phyloP scores from a whole-genome alignment of 371 early-diverging fungal genomes.

The Rhizopus stolonifer region DNA sequence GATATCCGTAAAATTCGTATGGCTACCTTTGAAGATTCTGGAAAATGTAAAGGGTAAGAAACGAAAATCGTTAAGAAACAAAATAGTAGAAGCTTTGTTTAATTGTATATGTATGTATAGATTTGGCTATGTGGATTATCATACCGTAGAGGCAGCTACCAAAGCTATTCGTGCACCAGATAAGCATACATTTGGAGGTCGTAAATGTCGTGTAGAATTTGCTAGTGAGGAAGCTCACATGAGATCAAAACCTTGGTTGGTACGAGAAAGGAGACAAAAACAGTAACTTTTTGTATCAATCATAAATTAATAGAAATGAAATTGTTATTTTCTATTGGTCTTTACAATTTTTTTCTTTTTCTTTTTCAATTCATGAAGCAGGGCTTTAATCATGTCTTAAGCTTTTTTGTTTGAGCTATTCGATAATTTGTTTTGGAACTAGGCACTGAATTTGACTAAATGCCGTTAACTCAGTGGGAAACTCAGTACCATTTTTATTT shows the following conservation, averaged over 20 bases:
- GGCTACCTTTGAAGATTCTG: slow-evolving; percentile 74
- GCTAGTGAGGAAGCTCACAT: slow-evolving; percentile 59
- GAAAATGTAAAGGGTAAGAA: slow-evolving; percentile 73
- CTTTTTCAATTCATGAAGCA: too few relatives aligned
- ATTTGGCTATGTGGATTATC: slow-evolving; percentile 71
- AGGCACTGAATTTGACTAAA: too few relatives aligned
- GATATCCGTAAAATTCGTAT: slow-evolving; percentile 67
- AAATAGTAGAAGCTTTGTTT: neutral
- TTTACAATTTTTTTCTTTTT: too few relatives aligned
- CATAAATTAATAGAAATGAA: too few relatives aligned
- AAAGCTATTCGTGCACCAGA: slow-evolving; percentile 59
- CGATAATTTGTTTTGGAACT: too few relatives aligned
- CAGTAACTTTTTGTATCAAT: too few relatives aligned
- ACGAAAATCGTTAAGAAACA: neutral
- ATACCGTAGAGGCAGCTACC: slow-evolving; percentile 61
- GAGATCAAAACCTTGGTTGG: slow-evolving; percentile 55
- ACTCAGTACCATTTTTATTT: too few relatives aligned
- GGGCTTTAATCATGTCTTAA: too few relatives aligned
- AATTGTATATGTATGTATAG: slow-evolving; percentile 19
- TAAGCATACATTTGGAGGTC: slow-evolving; percentile 44
- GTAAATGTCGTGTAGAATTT: slow-evolving; percentile 49
- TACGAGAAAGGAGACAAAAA: slow-evolving; percentile 37
- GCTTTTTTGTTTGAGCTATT: too few relatives aligned
- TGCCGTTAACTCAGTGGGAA: too few relatives aligned
- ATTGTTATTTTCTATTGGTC: too few relatives aligned